These are phyloP conservation scores for Speleostelium caveatum DNA, from an alignment of 78 protist genomes.

Conservation along the genomic window DNA sequence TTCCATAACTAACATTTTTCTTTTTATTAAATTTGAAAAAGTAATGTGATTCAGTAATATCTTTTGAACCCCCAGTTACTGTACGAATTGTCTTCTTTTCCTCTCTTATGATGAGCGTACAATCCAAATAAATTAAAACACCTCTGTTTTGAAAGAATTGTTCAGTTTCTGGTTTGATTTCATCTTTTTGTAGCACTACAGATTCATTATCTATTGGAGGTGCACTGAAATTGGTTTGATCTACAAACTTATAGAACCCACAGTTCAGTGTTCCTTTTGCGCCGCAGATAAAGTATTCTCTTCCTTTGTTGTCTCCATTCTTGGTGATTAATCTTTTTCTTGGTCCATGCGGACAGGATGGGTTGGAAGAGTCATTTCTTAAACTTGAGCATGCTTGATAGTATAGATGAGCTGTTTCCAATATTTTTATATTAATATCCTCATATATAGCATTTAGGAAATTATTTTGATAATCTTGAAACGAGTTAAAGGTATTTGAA, in stretches of 20 bases:
- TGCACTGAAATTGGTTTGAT: neutral
- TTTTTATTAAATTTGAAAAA: slow-evolving; percentile 41
- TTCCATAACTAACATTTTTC: slow-evolving; percentile 22
- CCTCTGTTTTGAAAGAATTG: slow-evolving; percentile 29
- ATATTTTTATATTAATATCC: slow-evolving; percentile 50
- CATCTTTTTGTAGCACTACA: neutral
- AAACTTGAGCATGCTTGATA: slow-evolving; percentile 34
- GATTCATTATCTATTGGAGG: slow-evolving; percentile 9
- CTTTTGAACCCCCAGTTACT: too few species aligned
- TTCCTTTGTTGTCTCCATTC: slow-evolving; percentile 41
- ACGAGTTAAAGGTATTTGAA: neutral
- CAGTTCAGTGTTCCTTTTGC: neutral
- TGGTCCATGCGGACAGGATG: slow-evolving; percentile 42
- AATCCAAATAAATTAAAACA: slow-evolving; percentile 9
- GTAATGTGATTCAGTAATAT: neutral
- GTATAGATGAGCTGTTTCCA: slow-evolving; percentile 17
- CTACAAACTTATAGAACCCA: slow-evolving; percentile 14
- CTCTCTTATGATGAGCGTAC: neutral
- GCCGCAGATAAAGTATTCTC: slow-evolving; percentile 43
- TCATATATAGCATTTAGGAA: slow-evolving; percentile 37
- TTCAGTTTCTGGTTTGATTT: slow-evolving; percentile 11
- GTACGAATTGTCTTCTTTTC: neutral
- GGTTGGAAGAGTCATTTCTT: slow-evolving; percentile 15
- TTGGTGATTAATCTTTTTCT: slow-evolving; percentile 18
- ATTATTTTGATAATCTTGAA: neutral